A percentile compares a stretch with the other conserved stretches of the same genome.
Conservation (phyloP, 441 rosid species). For the Erodium trifolium region DNA sequence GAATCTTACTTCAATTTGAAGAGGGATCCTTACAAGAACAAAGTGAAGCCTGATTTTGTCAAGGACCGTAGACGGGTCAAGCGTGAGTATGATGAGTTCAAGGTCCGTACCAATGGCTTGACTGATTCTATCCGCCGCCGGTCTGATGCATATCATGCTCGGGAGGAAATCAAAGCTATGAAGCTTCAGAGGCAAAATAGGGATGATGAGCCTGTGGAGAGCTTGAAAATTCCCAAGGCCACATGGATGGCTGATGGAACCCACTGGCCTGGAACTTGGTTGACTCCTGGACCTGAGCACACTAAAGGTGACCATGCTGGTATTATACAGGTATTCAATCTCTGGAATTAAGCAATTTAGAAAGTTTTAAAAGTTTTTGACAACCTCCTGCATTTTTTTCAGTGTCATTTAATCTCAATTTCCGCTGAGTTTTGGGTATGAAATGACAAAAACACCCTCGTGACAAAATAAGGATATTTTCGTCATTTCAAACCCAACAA, state of each 20-base stretch:
- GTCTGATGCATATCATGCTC: constrained; percentile 75
- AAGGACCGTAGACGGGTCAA: constrained; percentile 83
- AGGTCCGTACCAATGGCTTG: constrained; percentile 70
- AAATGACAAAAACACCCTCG: no score
- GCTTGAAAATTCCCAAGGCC: constrained; percentile 50
- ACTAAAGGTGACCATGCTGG: constrained; percentile 82
- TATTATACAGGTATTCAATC: constrained; percentile 58
- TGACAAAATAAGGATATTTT: no score
- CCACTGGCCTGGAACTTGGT: constrained; percentile 94
- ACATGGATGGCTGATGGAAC: constrained; percentile 96
- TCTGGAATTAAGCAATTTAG: not conserved
- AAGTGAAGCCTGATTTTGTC: constrained; percentile 69
- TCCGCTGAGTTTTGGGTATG: no score
- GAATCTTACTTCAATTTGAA: constrained; percentile 80
- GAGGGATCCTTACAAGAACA: constrained; percentile 66
- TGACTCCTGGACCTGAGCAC: constrained; percentile 51
- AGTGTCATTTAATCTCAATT: no score
- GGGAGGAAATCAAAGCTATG: constrained; percentile 67
- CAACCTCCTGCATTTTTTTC: no score
- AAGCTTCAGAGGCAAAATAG: constrained; percentile 62
- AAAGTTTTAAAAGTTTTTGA: no score
- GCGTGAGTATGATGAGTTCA: constrained; percentile 86
- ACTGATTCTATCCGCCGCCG: constrained; percentile 69
- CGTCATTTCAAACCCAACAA: no score
- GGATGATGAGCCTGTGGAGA: constrained; percentile 30